Conservation (phyloP, 1,284 basidiomycete genomes). For the Lignosus rhinocerotis region DNA sequence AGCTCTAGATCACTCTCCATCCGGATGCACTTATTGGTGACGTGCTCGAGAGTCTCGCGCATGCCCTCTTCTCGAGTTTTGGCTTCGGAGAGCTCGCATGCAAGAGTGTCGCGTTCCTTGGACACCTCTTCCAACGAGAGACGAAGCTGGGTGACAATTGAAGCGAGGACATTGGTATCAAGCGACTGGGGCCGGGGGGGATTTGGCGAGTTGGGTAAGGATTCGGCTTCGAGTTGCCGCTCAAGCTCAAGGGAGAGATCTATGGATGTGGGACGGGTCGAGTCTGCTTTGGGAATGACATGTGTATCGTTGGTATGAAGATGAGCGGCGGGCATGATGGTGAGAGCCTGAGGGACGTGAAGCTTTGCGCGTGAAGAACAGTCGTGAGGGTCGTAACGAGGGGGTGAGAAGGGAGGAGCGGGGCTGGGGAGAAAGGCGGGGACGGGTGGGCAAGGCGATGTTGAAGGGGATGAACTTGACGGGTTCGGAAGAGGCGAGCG, state of each 20-base stretch:
- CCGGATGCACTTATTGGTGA: conserved; percentile 62
- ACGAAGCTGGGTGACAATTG: conserved; percentile 69
- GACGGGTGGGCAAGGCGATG: conserved; percentile 1
- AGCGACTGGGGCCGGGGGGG: conserved; percentile 52
- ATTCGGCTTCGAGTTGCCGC: conserved; percentile 68
- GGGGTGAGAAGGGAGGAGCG: conserved; percentile 1
- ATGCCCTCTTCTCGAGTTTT: conserved; percentile 57
- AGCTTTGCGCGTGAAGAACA: background rate
- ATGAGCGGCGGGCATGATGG: conserved; percentile 25
- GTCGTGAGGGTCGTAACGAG: conserved; percentile 19
- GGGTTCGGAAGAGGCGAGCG: background rate
- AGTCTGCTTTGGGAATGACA: conserved; percentile 11
- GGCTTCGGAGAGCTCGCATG: conserved; percentile 49
- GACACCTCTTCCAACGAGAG: conserved; percentile 59
- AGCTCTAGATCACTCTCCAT: conserved; percentile 63
- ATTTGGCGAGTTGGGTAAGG: conserved; percentile 38
- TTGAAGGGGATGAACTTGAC: background rate
- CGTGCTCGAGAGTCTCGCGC: conserved; percentile 58
- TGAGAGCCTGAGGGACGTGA: background rate
- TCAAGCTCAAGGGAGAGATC: conserved; percentile 78
- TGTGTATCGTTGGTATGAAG: conserved; percentile 14
- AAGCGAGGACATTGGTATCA: conserved; percentile 73
- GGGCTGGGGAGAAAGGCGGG: background rate
- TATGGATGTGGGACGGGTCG: conserved; percentile 59
- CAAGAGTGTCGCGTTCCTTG: conserved; percentile 66